Conservation (phyloP, 495 filamentous ascomycete species). For the Echria macrotheca region DNA sequence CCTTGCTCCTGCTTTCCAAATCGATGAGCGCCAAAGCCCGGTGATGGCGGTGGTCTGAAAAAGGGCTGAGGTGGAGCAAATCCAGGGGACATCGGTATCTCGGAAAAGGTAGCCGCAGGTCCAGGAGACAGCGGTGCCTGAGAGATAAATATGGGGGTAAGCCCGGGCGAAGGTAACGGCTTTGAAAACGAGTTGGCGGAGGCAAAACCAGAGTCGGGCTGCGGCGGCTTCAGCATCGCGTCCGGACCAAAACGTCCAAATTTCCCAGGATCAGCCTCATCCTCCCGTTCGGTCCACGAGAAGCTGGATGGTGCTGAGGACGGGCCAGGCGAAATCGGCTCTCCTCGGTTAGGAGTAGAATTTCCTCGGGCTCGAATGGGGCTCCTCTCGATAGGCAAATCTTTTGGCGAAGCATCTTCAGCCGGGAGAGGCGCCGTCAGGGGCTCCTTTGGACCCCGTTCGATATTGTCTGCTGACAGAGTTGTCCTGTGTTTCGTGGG, state of each 20-base stretch:
- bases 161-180: slow-evolving; percentile 28
- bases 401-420: slow-evolving; percentile 28
- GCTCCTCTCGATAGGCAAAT: slow-evolving; percentile 22
- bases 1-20: slow-evolving; percentile 23
- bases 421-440: slow-evolving; percentile 46
- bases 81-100: slow-evolving; percentile 19
- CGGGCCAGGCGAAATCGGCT: slow-evolving; percentile 49
- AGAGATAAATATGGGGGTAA: slow-evolving; percentile 11
- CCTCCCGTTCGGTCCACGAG: slow-evolving; percentile 44
- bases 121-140: slow-evolving; percentile 18
- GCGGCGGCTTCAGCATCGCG: slow-evolving; percentile 14
- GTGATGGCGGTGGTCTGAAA: slow-evolving; percentile 27
- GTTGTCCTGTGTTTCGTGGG: slow-evolving; percentile 48
- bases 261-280: slow-evolving; percentile 32
- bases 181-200: slow-evolving; percentile 22
- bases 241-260: slow-evolving; percentile 37
- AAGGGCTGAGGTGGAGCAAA: slow-evolving; percentile 17
- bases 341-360: slow-evolving; percentile 36
- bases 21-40: slow-evolving; percentile 35
- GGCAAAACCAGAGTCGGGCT: slow-evolving; percentile 22
- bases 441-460: slow-evolving; percentile 38
- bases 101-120: slow-evolving; percentile 8
- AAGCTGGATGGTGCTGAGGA: slow-evolving; percentile 53
- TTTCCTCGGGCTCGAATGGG: slow-evolving; percentile 34
- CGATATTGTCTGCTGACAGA: slow-evolving; percentile 47